Base-by-base conservation (phyloP, 2,329 filamentous ascomycete species). In the Trichoderma aggressivum region DNA sequence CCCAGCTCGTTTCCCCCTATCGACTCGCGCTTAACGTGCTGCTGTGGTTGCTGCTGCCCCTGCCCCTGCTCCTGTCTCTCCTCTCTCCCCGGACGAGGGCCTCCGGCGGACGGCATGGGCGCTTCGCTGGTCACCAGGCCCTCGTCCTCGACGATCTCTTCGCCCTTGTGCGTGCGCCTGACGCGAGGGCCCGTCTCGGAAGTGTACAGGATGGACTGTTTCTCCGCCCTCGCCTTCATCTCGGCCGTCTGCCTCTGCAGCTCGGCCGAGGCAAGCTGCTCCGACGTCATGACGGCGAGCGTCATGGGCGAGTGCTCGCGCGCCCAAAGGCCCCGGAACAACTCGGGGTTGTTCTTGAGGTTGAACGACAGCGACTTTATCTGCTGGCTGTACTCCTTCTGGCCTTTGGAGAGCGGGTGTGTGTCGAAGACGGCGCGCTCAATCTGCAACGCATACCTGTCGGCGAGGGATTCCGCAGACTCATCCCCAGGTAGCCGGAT, bases 261-360 rank as follows among this genome's bases (percentile, higher is more conserved):
- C 79, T 98, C 94, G 74, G 97, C 92, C 70, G 93, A 97, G 2
- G 94, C 94, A 86, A 99, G 93, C 77, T 98, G 93, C 78, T 96
- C 92, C 1, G 92, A 89, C 16, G 89, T 91, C 96, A 99, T 98
- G 66, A 88, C 88, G n/a, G 93, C 92, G 59, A 99, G 86, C 70
- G 89, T 89, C n/a, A 91, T 85, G 0, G 95, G 89, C 7, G 90
- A 89, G 43, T 98, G 84, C 36, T 86, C 89, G 66, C 89, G 88
- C 73, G 88, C 88, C n/a, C 98, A 84, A 67, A 99, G 84, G 53
- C 91, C 89, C 76, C 91, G 88, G 66, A 92, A 89, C 58, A 99
- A 85, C 75, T 94, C 90, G 69, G 90, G 83, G 80, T 99, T 99
- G 78, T 90, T 91, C 86, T 97, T 97, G 72, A 98, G 85, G 82